Conservation (phyloP, 2,329 filamentous ascomycete genomes). For the Venturia aucupariae region DNA sequence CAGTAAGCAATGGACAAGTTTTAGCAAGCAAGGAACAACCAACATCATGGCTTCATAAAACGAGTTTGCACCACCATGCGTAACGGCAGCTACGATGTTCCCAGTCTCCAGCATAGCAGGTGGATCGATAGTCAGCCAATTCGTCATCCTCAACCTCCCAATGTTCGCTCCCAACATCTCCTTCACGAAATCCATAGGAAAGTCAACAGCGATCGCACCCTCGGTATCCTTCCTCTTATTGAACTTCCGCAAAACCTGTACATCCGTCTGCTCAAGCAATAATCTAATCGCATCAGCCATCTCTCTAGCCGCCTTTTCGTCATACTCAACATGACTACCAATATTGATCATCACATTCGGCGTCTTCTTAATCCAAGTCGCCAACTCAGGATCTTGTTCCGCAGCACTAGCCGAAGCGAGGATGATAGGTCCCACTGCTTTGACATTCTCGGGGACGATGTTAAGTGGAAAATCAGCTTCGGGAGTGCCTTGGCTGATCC, state of each 20-base stretch:
- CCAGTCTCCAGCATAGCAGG: conserved; percentile 29
- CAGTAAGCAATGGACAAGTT: neutral
- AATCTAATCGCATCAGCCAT: conserved; percentile 3
- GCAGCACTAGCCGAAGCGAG: neutral
- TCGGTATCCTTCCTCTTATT: neutral
- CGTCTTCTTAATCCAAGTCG: neutral
- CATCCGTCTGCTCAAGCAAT: conserved; percentile 2
- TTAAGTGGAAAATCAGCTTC: conserved; percentile 7
- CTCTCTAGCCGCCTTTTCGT: neutral
- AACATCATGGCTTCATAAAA: conserved; percentile 34
- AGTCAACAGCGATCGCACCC: neutral
- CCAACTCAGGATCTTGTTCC: conserved; percentile 1
- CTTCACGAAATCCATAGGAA: neutral
- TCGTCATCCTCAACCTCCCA: conserved; percentile 16
- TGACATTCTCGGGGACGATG: conserved; percentile 12
- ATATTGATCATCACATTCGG: conserved; percentile 12
- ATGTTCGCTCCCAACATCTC: neutral
- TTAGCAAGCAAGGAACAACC: neutral
- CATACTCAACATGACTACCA: conserved; percentile 8
- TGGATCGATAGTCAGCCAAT: conserved; percentile 27
- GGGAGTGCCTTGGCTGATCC: conserved; percentile 8
- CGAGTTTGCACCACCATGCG: conserved; percentile 34
- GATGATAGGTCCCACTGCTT: neutral
- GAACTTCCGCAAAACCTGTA: conserved; percentile 13
- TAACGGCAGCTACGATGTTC: conserved; percentile 27